Evolutionary conservation across 768 basidiomycete species (phyloP), one percentile per base, ranked within the genome.

Genomic region (Exidia glandulosa): DNA sequence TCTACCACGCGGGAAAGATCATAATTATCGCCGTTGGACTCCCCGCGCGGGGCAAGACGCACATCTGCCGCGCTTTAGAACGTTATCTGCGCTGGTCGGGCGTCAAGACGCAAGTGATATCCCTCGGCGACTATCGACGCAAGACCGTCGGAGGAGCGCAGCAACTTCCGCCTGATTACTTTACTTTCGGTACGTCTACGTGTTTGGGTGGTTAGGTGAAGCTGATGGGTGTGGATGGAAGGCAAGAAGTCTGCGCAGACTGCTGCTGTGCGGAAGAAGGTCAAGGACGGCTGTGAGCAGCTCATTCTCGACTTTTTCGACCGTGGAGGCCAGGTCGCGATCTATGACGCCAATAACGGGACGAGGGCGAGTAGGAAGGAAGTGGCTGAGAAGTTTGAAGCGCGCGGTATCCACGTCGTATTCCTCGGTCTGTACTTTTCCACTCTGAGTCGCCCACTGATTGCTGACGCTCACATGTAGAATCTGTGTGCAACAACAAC

Each of bases 21-120:
- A 77, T 98, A 27, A 86, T 96, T 52, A 77, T 94, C 60, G 91
- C 94, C 23, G 88, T 97, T 59, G 95, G 95, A 9, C 79, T 98
- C 2, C 94, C 94, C 50, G 94, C 95, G 1, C 83, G 93, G 58
- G 93, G 94, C 33, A 96, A 96, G 75, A 99, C 96, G 0, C 96
- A 99, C 71, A 92, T 98, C 60, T 95, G 94, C 1, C 82, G 94
- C 37, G 87, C 95, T 6, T 79, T 98, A 13, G 95, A 98, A 71
- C 84, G 96, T n/a, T 99, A 99, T 73, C 81, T 99, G 1, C 81
- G 93, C 71, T 99, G 96, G 96, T 90, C 92, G 72, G 96, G 96
- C 32, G 90, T 99, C 58, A 97, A 95, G 73, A 95, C 93, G 0
- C 83, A 88, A 63, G 96, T 98, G 58, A 86, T 97, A 59, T 94